These are phyloP conservation scores for Pichia gijzeniarum DNA, from an alignment of 805 yeast species.

Conservation along the genomic window DNA sequence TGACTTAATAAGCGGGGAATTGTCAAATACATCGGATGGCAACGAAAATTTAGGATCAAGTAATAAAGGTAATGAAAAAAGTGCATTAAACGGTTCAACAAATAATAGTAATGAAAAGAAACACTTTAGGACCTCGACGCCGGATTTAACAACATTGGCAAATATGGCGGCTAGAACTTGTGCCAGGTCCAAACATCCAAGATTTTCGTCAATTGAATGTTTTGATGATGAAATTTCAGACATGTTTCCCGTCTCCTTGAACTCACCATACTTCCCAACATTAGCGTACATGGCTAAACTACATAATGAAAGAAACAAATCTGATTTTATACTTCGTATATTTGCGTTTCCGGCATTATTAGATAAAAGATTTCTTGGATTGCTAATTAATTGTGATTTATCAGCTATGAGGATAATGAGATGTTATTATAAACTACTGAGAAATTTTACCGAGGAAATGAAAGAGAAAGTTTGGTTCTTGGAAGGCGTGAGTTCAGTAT, in stretches of 20 bases:
- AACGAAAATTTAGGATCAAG: slow-evolving; percentile 12
- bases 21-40: slow-evolving; percentile 24
- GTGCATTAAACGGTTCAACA: slow-evolving; percentile 1
- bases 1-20: slow-evolving; percentile 31
- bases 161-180: slow-evolving; percentile 10
- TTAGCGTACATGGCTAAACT: slow-evolving; percentile 79
- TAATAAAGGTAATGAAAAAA: slow-evolving; percentile 3
- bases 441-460: slow-evolving; percentile 80
- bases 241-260: slow-evolving; percentile 75
- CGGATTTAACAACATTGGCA: slow-evolving; percentile 23
- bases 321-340: slow-evolving; percentile 79
- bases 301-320: slow-evolving; percentile 72
- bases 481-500: slow-evolving; percentile 82
- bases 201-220: slow-evolving; percentile 59
- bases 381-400: slow-evolving; percentile 77
- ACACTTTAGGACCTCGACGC: slow-evolving; percentile 12
- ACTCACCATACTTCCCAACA: slow-evolving; percentile 84
- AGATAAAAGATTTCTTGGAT: slow-evolving; percentile 70
- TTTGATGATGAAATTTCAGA: slow-evolving; percentile 83
- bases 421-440: slow-evolving; percentile 72
- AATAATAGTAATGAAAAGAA: not conserved
- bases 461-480: slow-evolving; percentile 89
- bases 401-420: slow-evolving; percentile 89
- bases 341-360: slow-evolving; percentile 91
- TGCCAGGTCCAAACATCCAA: slow-evolving; percentile 19